These are phyloP conservation scores for Agroathelia rolfsii DNA, from an alignment of 1,284 basidiomycete genomes.

Conservation along the genomic window DNA sequence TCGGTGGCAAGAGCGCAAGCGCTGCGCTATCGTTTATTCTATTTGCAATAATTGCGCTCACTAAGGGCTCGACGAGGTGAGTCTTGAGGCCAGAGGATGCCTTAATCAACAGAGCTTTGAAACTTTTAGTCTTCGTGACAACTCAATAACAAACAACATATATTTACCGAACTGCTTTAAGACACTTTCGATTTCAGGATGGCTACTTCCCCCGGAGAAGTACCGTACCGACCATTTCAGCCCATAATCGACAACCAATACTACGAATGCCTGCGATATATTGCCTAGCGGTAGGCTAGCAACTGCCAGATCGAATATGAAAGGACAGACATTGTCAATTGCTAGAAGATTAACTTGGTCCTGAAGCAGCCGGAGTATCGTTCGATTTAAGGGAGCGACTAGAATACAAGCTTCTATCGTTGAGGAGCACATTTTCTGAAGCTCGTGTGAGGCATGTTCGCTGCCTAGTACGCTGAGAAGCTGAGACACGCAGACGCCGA, in stretches of 20 bases:
- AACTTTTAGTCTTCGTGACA: conserved; percentile 7
- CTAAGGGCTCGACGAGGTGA: conserved; percentile 65
- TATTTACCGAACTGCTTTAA: conserved; percentile 32
- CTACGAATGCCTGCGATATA: conserved; percentile 19
- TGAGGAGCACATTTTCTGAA: too few species aligned
- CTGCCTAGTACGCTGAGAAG: too few species aligned
- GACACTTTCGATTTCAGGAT: conserved; percentile 15
- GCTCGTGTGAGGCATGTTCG: too few species aligned
- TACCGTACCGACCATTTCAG: conserved; percentile 39
- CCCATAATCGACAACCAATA: conserved; percentile 31
- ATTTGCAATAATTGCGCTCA: conserved; percentile 57
- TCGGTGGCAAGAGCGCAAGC: conserved; percentile 37
- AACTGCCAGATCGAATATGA: conserved; percentile 8
- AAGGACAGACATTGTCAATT: too few species aligned
- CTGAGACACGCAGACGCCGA: too few species aligned
- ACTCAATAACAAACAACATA: conserved; percentile 1
- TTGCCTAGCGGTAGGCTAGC: conserved; percentile 7
- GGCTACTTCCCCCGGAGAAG: conserved; percentile 23
- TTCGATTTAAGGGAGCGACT: too few species aligned
- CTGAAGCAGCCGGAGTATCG: too few species aligned
- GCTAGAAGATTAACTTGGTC: too few species aligned
- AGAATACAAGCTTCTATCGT: too few species aligned
- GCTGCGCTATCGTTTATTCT: conserved; percentile 35
- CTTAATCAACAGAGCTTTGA: conserved; percentile 22
- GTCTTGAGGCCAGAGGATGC: conserved; percentile 32